Conservation (phyloP, 2,329 filamentous ascomycete species). For the Aureobasidium mangrovei region DNA sequence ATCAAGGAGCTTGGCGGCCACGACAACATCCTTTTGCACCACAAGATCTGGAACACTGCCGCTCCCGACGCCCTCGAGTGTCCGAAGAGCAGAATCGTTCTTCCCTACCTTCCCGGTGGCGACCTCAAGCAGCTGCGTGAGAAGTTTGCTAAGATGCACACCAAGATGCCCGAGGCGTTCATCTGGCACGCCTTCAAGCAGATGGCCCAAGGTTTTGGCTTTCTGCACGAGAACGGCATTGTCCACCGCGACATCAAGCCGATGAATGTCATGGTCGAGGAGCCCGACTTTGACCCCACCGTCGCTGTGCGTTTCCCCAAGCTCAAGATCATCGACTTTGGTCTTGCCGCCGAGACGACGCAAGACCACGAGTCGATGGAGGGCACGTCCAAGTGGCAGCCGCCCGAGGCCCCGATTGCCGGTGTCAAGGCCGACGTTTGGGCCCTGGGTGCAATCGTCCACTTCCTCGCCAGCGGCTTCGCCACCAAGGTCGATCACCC, state of each 20-base stretch:
- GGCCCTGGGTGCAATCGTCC: background rate
- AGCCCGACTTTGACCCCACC: conserved; percentile 31
- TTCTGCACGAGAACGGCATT: conserved; percentile 97
- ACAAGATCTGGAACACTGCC: background rate
- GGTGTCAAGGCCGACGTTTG: conserved; percentile 6
- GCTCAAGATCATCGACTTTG: conserved; percentile 9
- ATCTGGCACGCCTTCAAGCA: conserved; percentile 59
- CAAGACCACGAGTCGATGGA: background rate
- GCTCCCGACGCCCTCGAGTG: background rate
- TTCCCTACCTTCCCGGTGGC: conserved; percentile 1
- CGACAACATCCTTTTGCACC: background rate
- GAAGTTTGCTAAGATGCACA: background rate
- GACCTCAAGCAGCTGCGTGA: background rate
- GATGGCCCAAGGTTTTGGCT: conserved; percentile 76
- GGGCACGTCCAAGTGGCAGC: conserved; percentile 2
- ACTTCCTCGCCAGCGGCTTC: background rate
- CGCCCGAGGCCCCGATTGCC: background rate
- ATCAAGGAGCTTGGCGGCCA: background rate
- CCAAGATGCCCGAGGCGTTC: conserved; percentile 7
- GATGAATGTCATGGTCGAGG: conserved; percentile 92
- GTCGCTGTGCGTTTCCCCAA: background rate
- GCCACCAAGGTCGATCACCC: background rate
- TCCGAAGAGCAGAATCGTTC: background rate
- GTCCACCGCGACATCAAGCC: conserved; percentile 93
- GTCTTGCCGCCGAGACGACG: background rate